phyloP scores from a whole-genome alignment of 805 yeast genomes.

The Candida schatavii region DNA sequence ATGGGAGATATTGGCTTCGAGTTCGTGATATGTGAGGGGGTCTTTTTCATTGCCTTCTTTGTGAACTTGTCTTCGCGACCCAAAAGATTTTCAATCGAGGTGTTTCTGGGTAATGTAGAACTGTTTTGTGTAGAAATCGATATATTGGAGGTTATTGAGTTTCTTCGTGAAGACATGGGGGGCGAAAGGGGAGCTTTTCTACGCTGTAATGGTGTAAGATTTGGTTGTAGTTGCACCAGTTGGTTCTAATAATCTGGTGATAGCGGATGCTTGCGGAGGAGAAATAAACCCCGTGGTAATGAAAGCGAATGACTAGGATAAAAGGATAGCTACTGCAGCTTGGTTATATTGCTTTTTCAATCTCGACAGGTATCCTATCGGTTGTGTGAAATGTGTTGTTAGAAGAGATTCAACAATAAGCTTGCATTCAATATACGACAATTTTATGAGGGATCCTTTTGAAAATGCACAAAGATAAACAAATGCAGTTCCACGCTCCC shows the following conservation, averaged over 20 bases:
- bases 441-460: not conserved
- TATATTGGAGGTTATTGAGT: slow-evolving; percentile 25
- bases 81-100: slow-evolving; percentile 11
- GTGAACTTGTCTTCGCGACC: slow-evolving; percentile 37
- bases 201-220: too few relatives aligned
- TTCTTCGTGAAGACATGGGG: slow-evolving; percentile 22
- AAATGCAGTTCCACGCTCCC: not conserved
- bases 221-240: not conserved
- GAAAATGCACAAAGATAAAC: slow-evolving; percentile 1
- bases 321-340: not conserved
- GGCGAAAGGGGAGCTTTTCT: not conserved
- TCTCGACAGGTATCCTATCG: too few relatives aligned
- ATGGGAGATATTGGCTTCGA: not conserved
- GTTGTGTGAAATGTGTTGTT: not conserved
- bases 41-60: slow-evolving; percentile 32
- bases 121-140: slow-evolving; percentile 4
- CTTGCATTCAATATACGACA: not conserved
- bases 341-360: too few relatives aligned
- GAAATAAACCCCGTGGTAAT: too few relatives aligned
- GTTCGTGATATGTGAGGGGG: slow-evolving; percentile 8
- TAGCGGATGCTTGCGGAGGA: not conserved
- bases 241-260: not conserved
- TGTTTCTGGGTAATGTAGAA: slow-evolving; percentile 1
- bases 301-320: slow-evolving; percentile 3
- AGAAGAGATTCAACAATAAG: not conserved